Conservation (phyloP, 1,139 yeast genomes). For the Chernovozyma aurita region DNA sequence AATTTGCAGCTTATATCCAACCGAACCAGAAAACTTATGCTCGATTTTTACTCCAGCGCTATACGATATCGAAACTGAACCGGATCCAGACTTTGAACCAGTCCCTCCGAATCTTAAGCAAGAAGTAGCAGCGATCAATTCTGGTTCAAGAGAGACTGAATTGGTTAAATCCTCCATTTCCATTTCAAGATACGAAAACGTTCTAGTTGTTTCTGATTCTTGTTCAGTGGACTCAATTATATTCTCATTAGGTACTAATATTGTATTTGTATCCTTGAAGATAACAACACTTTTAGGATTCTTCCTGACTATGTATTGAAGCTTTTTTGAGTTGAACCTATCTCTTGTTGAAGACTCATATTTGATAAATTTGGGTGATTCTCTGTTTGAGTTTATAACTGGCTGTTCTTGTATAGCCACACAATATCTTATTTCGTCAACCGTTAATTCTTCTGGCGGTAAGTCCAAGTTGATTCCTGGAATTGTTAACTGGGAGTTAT, state of each 20-base stretch:
- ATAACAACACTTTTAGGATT: slow-evolving; percentile 14
- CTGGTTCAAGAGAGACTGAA: slow-evolving; percentile 7
- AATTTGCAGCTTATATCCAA: not conserved
- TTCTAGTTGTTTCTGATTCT: not conserved
- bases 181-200: slow-evolving; percentile 1
- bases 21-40: not conserved
- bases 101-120: slow-evolving; percentile 14
- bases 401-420: not conserved
- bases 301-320: slow-evolving; percentile 9
- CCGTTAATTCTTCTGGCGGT: slow-evolving; percentile 2
- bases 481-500: not conserved
- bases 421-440: slow-evolving; percentile 2
- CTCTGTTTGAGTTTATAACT: not conserved
- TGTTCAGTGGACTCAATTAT: slow-evolving; percentile 4
- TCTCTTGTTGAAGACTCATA: slow-evolving; percentile 2
- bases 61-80: slow-evolving; percentile 13
- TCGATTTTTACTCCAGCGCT: slow-evolving; percentile 8
- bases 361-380: not conserved
- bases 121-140: slow-evolving; percentile 16
- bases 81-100: slow-evolving; percentile 10
- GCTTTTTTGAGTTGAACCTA: slow-evolving; percentile 7
- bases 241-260: slow-evolving; percentile 14
- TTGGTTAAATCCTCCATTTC: not conserved
- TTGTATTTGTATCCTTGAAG: slow-evolving; percentile 19
- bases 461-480: slow-evolving; percentile 3